Evolutionary conservation across 345 rosid species (phyloP).

Genomic region (Cardiospermum halicacabum): DNA sequence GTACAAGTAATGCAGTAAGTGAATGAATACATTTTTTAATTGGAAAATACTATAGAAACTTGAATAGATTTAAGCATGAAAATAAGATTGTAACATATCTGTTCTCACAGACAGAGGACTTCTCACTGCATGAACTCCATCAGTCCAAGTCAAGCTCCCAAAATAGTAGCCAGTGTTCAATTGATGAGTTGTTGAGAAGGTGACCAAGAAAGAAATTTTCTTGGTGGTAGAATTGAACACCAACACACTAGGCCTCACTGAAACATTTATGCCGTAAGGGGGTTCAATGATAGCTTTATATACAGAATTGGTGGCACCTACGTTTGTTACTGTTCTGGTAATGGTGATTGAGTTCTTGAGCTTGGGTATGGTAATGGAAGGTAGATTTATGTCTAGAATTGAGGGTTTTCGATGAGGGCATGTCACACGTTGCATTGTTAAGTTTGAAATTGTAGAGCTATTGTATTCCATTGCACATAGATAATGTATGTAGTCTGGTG

Average conservation of each 20-base stretch:
- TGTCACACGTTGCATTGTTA: constrained; percentile 17
- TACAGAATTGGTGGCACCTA: constrained; percentile 34
- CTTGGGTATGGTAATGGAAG: constrained; percentile 58
- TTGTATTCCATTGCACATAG: constrained; percentile 56
- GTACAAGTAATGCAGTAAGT: not conserved
- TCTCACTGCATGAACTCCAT: constrained; percentile 38
- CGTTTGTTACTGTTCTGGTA: constrained; percentile 58
- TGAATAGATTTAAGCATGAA: not conserved
- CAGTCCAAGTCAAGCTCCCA: constrained; percentile 65
- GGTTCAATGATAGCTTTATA: constrained; percentile 41
- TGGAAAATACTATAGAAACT: not conserved
- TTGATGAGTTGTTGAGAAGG: constrained; percentile 7
- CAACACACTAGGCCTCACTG: constrained; percentile 31
- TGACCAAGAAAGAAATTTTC: constrained; percentile 27
- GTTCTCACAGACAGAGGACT: constrained; percentile 54
- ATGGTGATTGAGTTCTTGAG: constrained; percentile 30
- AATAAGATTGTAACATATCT: constrained; percentile 16
- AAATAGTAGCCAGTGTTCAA: constrained; percentile 43
- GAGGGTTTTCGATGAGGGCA: constrained; percentile 32
- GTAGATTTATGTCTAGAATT: constrained; percentile 47
- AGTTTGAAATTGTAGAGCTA: constrained; percentile 30
- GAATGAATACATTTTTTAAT: not conserved
- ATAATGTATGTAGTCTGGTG: constrained; percentile 45
- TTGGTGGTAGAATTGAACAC: constrained; percentile 22
- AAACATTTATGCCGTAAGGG: constrained; percentile 29